phyloP scores from a whole-genome alignment of 2,329 filamentous ascomycete genomes.

The Diaporthe caulivora region DNA sequence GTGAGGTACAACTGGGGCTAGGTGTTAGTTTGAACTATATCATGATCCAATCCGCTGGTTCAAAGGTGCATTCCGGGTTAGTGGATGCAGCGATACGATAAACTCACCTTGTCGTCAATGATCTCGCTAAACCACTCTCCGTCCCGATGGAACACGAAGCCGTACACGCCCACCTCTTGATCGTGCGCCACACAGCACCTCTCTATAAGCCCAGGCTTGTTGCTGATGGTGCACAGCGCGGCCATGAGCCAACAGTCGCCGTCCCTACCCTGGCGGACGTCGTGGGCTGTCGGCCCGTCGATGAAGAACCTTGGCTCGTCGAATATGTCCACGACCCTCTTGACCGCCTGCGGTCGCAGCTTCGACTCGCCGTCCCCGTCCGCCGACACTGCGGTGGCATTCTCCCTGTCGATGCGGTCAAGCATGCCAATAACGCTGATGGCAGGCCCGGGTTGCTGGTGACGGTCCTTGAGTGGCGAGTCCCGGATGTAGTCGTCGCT shows the following conservation, averaged over 20 bases:
- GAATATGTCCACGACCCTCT: constrained; percentile 81
- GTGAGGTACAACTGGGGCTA: constrained; percentile 60
- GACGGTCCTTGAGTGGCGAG: constrained; percentile 44
- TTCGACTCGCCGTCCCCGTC: constrained; percentile 39
- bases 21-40: not conserved
- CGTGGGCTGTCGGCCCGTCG: constrained; percentile 80
- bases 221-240: constrained; percentile 81
- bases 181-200: constrained; percentile 79
- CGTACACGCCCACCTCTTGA: constrained; percentile 82
- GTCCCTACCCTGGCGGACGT: constrained; percentile 82
- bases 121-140: constrained; percentile 77
- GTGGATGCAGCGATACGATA: not conserved
- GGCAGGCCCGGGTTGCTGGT: constrained; percentile 32
- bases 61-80: too few relatives aligned
- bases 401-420: constrained; percentile 31
- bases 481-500: constrained; percentile 26
- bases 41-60: not conserved
- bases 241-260: constrained; percentile 92
- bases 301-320: constrained; percentile 82
- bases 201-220: constrained; percentile 79
- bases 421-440: constrained; percentile 21
- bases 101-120: constrained; percentile 64
- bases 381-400: not conserved
- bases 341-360: constrained; percentile 67
- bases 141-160: constrained; percentile 86